Percentiles rank a stretch among this genome's conserved stretches.
These are phyloP conservation scores for Pyronema omphalodes DNA, from an alignment of 495 filamentous ascomycete species.

Conservation along the genomic window DNA sequence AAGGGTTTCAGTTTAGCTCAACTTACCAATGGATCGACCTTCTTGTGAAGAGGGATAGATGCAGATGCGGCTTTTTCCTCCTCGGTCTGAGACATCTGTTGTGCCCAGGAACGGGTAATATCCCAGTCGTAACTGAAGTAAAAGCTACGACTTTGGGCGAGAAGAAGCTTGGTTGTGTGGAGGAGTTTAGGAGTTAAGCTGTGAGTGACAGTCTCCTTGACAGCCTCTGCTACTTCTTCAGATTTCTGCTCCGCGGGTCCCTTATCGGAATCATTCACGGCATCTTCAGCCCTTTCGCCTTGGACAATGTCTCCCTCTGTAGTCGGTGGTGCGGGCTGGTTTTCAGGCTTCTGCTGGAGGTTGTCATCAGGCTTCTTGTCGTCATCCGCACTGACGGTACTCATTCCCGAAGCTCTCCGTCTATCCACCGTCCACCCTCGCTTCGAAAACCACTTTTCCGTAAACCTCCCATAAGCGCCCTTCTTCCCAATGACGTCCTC, in stretches of 20 bases:
- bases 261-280: slow-evolving; percentile 5
- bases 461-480: slow-evolving; percentile 71
- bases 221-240: slow-evolving; percentile 22
- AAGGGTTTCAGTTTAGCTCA: not conserved
- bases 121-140: slow-evolving; percentile 89
- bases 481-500: slow-evolving; percentile 66
- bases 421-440: slow-evolving; percentile 53
- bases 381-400: slow-evolving; percentile 9
- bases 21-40: slow-evolving; percentile 54
- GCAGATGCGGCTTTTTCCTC: slow-evolving; percentile 14
- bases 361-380: not conserved
- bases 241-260: slow-evolving; percentile 15
- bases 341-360: slow-evolving; percentile 18
- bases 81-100: slow-evolving; percentile 4
- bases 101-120: slow-evolving; percentile 42
- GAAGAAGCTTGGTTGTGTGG: slow-evolving; percentile 59
- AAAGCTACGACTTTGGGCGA: slow-evolving; percentile 62
- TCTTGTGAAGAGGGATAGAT: slow-evolving; percentile 42
- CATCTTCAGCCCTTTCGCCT: slow-evolving; percentile 18
- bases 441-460: slow-evolving; percentile 72
- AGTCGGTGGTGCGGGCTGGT: slow-evolving; percentile 11
- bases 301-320: slow-evolving; percentile 5
- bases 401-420: slow-evolving; percentile 40
- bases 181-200: slow-evolving; percentile 67
- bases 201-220: slow-evolving; percentile 26